Evolutionary conservation across 306 rosid species (phyloP), one percentile per base, ranked within the genome.

Genomic region (Cicer arietinum): DNA sequence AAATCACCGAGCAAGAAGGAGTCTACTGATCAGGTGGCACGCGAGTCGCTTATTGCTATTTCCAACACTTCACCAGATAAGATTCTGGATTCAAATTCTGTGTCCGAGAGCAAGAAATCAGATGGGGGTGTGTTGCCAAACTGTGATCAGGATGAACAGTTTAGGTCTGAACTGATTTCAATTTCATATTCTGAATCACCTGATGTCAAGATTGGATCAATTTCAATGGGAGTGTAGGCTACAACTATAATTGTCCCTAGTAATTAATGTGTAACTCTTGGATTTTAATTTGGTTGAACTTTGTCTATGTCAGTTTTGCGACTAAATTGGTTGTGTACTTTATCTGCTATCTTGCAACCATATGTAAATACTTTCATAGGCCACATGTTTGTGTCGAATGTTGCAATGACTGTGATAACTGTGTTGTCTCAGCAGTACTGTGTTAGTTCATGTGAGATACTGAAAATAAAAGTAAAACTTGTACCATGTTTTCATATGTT

Each of bases 21-120:
- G 35, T 51, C 82, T 47, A 45, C 63, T 18, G 88, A 85, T 77
- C 83, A 51, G 82, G 81, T 79, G 71, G 83, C 84, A 75, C 86
- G 84, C 25, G 88, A 81, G 78, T 75, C 77, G 7, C 88, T 85
- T 67, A 85, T 85, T 18, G 84, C 84, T 13, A 81, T 85, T 75
- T 85, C 88, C 1, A 59, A 66, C 82, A 22, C 43, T 25, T 71
- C 63, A n/a, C 82, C 84, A 0, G 84, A 81, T 50, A 74, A 76
- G 59, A 45, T 35, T 59, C 63, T 37, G 77, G 82, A 79, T 44
- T 81, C 68, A 22, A 74, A 69, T 17, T 25, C 22, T 75, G 74
- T 7, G 13, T 78, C 70, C 1, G 84, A 85, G 67, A 45, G 37
- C 77, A 54, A 85, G 80, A 81, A 78, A 67, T 54, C 75, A 13